Base-by-base conservation (phyloP, 768 basidiomycete species). In the Termitomyces sp. region DNA sequence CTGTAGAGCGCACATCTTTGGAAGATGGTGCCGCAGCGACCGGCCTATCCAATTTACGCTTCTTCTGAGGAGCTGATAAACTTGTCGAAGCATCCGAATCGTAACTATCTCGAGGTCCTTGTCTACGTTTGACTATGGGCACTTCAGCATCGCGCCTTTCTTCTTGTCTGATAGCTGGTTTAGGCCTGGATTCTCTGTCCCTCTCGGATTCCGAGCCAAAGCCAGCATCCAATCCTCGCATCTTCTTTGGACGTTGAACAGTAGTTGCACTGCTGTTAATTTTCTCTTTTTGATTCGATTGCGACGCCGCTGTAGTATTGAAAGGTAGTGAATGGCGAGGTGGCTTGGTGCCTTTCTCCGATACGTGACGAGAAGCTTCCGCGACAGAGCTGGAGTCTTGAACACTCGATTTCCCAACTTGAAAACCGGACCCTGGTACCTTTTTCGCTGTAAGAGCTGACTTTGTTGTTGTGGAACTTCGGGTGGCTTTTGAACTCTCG, bases 341-440 rank as follows among this genome's bases (percentile, higher is more conserved):
- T 70, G 47, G 11, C 66, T 62, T 11, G 74, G 62, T 31, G 62
- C 65, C 52, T 59, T 66, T 58, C 54, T 69, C 51, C 63, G 41
- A 59, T 60, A 53, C 55, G 58, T 39, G 56, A 16, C 42, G 55
- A 13, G 63, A 36, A 46, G 8, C 59, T 12, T 58, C 53, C 3
- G 58, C 9, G 22, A 48, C 30, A 37, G 47, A 44, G 50, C 20
- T 44, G 6, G 57, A 20, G 50, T 66, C 52, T 44, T 63, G 72
- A 45, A 71, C 66, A 0, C 68, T 63, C n/a, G 71, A 53, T 55
- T 72, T 72, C 30, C 75, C 75, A 6, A 69, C 72, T 58, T 72
- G 75, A 63, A 74, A 81, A 3, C 81, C 81, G 4, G 82, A 83
- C 0, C 82, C 82, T 31, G 82, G 82, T 13, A 72, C 57, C 36